Evolutionary conservation across 176 grass and related monocot genomes (phyloP), one percentile per base, ranked within the genome.

Genomic region (Aegilops longissima): DNA sequence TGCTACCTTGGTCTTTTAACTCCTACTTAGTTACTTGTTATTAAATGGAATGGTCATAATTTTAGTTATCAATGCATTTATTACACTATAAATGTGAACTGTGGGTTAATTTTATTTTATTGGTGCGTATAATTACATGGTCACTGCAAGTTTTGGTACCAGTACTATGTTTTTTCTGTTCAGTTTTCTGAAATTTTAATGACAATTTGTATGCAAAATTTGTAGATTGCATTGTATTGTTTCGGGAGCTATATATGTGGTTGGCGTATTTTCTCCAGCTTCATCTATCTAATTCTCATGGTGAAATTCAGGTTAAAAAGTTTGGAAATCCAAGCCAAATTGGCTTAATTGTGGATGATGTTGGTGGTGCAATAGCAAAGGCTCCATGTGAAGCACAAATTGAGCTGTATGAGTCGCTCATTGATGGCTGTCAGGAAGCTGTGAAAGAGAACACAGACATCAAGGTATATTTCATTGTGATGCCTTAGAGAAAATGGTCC

Each of bases 361-460:
- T 91, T 89, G 97, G 94, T 86, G 94, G 97, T 80, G 77, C 86
- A 81, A 85, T 99, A 30, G 89, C 90, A 86, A 86, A 90, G 84
- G 90, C 90, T 76, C 80, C 88, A 87, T 76, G 76, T 64, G 92
- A 99, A 79, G 81, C 90, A 1, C 97, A 96, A 62, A 89, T 96
- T 80, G 97, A 99, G 82, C 83, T 99, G 59, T 96, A 96, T 89
- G 94, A 96, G 81, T 89, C 88, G 73, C 86, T 99, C 25, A 91
- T 96, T 81, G 94, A 94, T 82, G 97, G 97, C 58, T 96, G 97
- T 83, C 92, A 91, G 84, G 92, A 99, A 91, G 97, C 97, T 70
- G 91, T 84, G 73, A 94, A 84, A 91, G 92, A 89, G 88, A 96
- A 96, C 80, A 86, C 77, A 10, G 97, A 99, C 85, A 80, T 87